Evolutionary conservation across 148 eudicot species (phyloP).

Genomic region (Fagopyrum tataricum): DNA sequence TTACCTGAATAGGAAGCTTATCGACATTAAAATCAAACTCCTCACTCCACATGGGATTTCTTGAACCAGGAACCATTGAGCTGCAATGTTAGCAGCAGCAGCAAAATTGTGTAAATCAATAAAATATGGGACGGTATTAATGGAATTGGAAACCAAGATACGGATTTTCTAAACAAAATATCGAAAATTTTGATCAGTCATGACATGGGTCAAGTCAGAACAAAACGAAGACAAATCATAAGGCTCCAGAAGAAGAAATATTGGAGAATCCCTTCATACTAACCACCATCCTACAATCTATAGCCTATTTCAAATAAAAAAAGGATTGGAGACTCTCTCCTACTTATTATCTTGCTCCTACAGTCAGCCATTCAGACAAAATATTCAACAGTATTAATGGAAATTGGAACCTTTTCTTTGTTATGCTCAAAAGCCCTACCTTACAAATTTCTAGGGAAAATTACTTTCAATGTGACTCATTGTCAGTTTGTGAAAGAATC

Average conservation of each 20-base stretch:
- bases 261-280: background rate
- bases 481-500: too few relatives aligned
- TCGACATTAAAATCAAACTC: slow-evolving; percentile 79
- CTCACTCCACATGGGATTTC: slow-evolving; percentile 99
- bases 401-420: background rate
- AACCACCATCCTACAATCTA: background rate
- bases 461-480: too few relatives aligned
- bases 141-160: background rate
- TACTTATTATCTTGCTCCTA: background rate
- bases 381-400: too few relatives aligned
- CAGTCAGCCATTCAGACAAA: too few relatives aligned
- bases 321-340: background rate
- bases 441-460: background rate
- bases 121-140: background rate
- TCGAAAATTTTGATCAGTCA: background rate
- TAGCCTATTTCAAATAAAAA: slow-evolving; percentile 1
- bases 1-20: slow-evolving; percentile 82
- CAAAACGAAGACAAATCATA: background rate
- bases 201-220: background rate
- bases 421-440: too few relatives aligned
- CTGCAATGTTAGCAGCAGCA: slow-evolving; percentile 33
- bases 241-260: background rate
- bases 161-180: background rate
- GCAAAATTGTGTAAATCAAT: slow-evolving; percentile 1
- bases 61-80: slow-evolving; percentile 96